These are phyloP conservation scores for Thermoascus crustaceus DNA, from an alignment of 2,329 filamentous ascomycete genomes.

Conservation along the genomic window DNA sequence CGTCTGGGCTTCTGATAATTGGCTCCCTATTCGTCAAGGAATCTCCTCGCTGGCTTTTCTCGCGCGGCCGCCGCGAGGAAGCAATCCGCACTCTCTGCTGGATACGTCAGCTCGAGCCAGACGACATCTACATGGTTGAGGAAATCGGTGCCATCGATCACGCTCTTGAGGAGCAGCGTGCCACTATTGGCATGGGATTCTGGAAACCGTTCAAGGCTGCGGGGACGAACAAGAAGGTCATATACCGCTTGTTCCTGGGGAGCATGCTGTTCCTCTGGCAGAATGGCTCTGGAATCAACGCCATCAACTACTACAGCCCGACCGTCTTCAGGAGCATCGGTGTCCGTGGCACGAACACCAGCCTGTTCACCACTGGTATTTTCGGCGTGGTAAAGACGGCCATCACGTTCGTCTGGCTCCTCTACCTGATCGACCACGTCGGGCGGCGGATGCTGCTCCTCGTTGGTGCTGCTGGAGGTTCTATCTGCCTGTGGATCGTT, in stretches of 20 bases:
- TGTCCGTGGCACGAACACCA: constrained; percentile 50
- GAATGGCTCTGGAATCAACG: constrained; percentile 68
- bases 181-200: constrained; percentile 61
- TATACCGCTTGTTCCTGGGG: constrained; percentile 65
- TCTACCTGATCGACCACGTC: constrained; percentile 59
- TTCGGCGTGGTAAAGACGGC: constrained; percentile 69
- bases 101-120: constrained; percentile 33
- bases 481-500: constrained; percentile 32
- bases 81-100: constrained; percentile 47
- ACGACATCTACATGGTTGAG: constrained; percentile 59
- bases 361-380: constrained; percentile 62
- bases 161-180: constrained; percentile 57
- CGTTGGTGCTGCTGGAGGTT: constrained; percentile 55
- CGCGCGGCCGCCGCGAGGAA: constrained; percentile 60
- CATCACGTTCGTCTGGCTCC: constrained; percentile 60
- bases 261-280: constrained; percentile 71
- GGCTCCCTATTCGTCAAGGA: constrained; percentile 55
- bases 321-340: constrained; percentile 62
- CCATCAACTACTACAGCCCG: constrained; percentile 69
- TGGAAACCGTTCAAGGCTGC: constrained; percentile 61
- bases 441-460: constrained; percentile 58
- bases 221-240: constrained; percentile 48
- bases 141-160: constrained; percentile 64
- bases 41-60: constrained; percentile 63
- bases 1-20: constrained; percentile 38